A percentile compares a stretch with the other conserved stretches of the same genome.
Evolutionary conservation across 495 filamentous ascomycete species (phyloP).

Genomic region (Tetracladium marchalianum): DNA sequence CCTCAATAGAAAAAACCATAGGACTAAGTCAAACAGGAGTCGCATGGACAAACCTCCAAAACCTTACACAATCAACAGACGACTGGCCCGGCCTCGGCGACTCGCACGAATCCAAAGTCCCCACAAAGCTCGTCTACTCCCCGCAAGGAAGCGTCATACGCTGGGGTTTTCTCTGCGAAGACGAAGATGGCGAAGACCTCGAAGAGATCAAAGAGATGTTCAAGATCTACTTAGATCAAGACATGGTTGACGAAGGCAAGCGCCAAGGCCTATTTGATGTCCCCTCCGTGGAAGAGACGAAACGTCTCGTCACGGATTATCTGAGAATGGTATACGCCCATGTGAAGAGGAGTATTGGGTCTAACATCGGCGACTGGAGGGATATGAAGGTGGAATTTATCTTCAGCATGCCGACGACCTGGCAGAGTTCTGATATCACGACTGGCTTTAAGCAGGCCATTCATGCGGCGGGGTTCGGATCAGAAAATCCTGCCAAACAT

Average conservation of each 20-base stretch:
- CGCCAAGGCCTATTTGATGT: too few relatives aligned
- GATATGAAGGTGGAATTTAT: constrained; percentile 47
- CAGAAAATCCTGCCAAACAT: constrained; percentile 30
- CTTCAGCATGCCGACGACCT: constrained; percentile 58
- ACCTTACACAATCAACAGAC: background rate
- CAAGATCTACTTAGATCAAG: constrained; percentile 1
- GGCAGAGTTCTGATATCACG: constrained; percentile 46
- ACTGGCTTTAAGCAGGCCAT: constrained; percentile 43
- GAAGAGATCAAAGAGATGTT: background rate
- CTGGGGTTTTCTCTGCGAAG: constrained; percentile 1
- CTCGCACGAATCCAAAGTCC: background rate
- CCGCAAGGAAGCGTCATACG: background rate
- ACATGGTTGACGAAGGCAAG: background rate
- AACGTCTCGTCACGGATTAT: constrained; percentile 46
- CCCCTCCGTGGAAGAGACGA: background rate
- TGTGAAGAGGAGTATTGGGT: constrained; percentile 33
- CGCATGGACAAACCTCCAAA: background rate
- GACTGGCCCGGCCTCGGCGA: background rate
- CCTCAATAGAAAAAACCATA: too few relatives aligned
- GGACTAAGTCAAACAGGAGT: background rate
- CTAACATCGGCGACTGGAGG: constrained; percentile 33
- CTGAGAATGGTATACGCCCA: constrained; percentile 45
- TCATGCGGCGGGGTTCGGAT: constrained; percentile 36
- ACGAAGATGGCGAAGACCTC: background rate
- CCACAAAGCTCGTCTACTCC: background rate